Evolutionary conservation across 345 rosid genomes (phyloP), one percentile per base, ranked within the genome.

Genomic region (Salix viminalis): DNA sequence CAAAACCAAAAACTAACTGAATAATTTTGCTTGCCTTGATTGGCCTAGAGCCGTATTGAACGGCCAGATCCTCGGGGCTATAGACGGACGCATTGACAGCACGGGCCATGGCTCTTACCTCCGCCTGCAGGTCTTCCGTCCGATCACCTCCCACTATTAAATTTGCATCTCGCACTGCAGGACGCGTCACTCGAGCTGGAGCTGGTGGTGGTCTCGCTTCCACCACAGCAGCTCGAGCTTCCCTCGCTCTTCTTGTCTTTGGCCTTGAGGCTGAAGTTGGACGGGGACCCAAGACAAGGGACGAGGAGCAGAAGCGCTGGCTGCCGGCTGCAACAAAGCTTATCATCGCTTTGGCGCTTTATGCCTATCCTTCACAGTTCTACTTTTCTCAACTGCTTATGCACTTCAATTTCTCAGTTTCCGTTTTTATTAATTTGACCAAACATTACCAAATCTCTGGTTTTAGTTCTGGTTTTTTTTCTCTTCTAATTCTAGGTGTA

Each of bases 31-130:
- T 21, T 61, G 90, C 98, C 98, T 91, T 84, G 79, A 91, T 4
- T 14, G 98, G 99, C 73, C 87, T 92, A 21, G 92, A 85, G 73
- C 97, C 90, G 71, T 90, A 91, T 58, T 83, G 88, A 68, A 62
- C 70, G n/a, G 94, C 78, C 46, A 95, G 92, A n/a, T 88, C 85
- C 76, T 95, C 89, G 30, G 99, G 89, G 65, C 84, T 83, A 74
- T 93, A 95, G n/a, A 88, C 80, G 36, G 99, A 83, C 39, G 98
- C 96, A 78, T 91, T 90, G 77, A 80, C 88, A 2, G 99, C 97
- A 10, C 99, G 97, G 7, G 88, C 77, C 91, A 95, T 84, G 82
- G 99, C 98, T 50, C 84, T 79, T 14, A 86, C 90, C 87, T 95
- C 99, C 2, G 98, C 97, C 79, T 95, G 97, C 61, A 93, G 82